A percentile compares a stretch with the other conserved stretches of the same genome.
Evolutionary conservation across 371 early-diverging fungal species (phyloP).

Genomic region (Thermomucor indicae-seudaticae): DNA sequence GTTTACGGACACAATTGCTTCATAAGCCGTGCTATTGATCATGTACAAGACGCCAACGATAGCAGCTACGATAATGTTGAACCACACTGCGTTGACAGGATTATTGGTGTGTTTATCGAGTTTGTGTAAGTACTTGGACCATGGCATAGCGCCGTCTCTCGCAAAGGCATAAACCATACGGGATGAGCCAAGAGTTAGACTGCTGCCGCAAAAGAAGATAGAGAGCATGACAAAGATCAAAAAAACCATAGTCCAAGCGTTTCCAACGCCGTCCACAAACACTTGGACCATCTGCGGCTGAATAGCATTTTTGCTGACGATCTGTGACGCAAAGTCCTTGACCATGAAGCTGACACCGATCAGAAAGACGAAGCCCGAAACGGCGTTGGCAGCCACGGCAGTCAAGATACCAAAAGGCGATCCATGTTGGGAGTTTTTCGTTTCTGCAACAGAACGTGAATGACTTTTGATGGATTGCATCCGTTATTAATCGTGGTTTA

Average conservation of each 20-base stretch:
- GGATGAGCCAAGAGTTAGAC: constrained; percentile 53
- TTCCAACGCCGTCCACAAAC: constrained; percentile 61
- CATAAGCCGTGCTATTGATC: constrained; percentile 47
- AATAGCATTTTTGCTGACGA: constrained; percentile 39
- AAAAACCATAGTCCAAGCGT: constrained; percentile 51
- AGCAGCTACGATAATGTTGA: constrained; percentile 33
- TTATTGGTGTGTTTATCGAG: constrained; percentile 30
- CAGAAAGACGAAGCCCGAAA: constrained; percentile 54
- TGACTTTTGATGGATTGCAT: background rate
- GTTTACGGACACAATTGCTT: constrained; percentile 69
- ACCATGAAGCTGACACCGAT: constrained; percentile 56
- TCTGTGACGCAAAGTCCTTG: constrained; percentile 42
- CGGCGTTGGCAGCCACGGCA: constrained; percentile 54
- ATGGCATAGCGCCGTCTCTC: constrained; percentile 62
- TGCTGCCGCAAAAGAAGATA: constrained; percentile 56
- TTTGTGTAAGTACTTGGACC: constrained; percentile 31
- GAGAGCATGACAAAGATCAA: constrained; percentile 51
- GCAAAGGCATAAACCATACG: constrained; percentile 78
- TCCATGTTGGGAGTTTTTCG: constrained; percentile 52
- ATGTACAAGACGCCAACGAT: constrained; percentile 45
- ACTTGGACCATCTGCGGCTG: constrained; percentile 56
- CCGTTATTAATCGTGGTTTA: background rate
- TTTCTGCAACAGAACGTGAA: constrained; percentile 33
- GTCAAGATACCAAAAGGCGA: constrained; percentile 61
- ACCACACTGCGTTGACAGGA: constrained; percentile 46